These are phyloP conservation scores for Salvia rosmarinus DNA, from an alignment of 257 asterid species.

Conservation along the genomic window DNA sequence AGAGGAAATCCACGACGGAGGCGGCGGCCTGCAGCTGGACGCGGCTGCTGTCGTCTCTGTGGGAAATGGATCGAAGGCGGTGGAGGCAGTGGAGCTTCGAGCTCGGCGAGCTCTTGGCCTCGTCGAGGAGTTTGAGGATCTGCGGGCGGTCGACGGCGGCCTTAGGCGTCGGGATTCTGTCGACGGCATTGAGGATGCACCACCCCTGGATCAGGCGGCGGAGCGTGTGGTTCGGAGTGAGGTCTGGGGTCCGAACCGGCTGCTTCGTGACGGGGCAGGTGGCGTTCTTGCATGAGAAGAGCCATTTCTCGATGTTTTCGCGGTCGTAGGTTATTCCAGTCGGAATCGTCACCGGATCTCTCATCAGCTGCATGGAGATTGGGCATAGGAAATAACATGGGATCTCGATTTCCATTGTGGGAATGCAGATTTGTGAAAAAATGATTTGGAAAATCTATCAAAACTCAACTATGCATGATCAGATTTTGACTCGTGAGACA, in stretches of 20 bases:
- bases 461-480: neutral
- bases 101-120: constrained; percentile 39
- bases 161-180: constrained; percentile 69
- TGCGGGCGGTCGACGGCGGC: constrained; percentile 48
- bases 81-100: constrained; percentile 40
- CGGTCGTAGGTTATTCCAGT: constrained; percentile 86
- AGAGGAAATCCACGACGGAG: constrained; percentile 49
- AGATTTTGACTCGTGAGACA: neutral
- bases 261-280: constrained; percentile 73
- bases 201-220: constrained; percentile 70
- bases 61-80: constrained; percentile 53
- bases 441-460: neutral
- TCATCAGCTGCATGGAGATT: constrained; percentile 77
- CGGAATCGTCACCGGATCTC: constrained; percentile 67
- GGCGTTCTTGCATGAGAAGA: constrained; percentile 48
- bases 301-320: constrained; percentile 68
- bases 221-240: constrained; percentile 76
- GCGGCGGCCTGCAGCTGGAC: constrained; percentile 46
- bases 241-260: constrained; percentile 38
- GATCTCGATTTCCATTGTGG: constrained; percentile 46
- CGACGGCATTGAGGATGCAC: constrained; percentile 66
- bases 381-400: constrained; percentile 74
- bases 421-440: neutral
- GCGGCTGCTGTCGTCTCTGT: constrained; percentile 42
- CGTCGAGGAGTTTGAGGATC: constrained; percentile 47